Conservation (phyloP, 129 eudicot species). For the Pulicaria dysenterica region DNA sequence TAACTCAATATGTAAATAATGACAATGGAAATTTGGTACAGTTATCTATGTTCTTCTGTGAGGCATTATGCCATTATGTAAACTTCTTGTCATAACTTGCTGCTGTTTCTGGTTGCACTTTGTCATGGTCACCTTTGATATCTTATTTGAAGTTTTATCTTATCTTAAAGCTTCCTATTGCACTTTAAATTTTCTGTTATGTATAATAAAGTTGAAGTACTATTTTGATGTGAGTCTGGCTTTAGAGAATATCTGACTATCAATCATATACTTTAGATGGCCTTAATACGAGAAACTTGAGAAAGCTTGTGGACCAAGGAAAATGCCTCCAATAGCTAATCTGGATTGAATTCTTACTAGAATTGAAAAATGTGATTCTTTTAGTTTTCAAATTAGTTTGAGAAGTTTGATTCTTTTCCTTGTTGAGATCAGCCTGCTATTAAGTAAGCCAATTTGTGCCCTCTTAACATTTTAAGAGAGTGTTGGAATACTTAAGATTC, state of each 20-base stretch:
- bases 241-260: background rate
- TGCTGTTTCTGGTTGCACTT: constrained; percentile 6
- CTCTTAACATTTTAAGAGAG: too few species aligned
- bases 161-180: background rate
- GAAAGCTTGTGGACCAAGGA: constrained; percentile 10
- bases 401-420: background rate
- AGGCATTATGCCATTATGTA: background rate
- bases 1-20: background rate
- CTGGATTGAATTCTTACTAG: background rate
- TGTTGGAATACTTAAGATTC: background rate
- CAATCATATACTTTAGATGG: background rate
- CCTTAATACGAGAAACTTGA: constrained; percentile 10
- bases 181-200: background rate
- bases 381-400: background rate
- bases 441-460: too few species aligned
- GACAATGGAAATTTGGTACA: background rate
- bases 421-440: too few species aligned
- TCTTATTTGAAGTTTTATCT: background rate
- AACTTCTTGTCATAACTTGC: background rate
- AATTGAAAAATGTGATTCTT: background rate
- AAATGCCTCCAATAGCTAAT: background rate
- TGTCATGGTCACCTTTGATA: background rate
- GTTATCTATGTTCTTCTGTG: background rate
- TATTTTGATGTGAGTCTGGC: background rate
- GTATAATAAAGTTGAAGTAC: background rate